Base-by-base conservation (phyloP, 2,329 filamentous ascomycete species). In the Mollisiaceae sp. region DNA sequence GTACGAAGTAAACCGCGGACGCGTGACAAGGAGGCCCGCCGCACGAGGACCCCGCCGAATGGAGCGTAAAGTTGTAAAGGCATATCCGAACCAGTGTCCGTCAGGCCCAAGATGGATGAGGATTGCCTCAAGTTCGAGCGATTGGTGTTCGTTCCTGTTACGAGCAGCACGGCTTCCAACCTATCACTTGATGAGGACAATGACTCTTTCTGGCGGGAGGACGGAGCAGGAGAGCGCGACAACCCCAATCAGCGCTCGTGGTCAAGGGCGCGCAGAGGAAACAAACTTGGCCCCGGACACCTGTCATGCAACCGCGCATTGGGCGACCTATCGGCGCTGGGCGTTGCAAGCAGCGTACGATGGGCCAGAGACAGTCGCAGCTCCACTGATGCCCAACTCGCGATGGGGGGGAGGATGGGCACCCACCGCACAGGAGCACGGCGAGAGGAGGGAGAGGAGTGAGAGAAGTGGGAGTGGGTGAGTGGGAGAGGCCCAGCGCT, bases 41-140 rank as follows among this genome's bases (percentile, higher is more conserved):
- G 50, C 50, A 18, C 27, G 12, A 54, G 50, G 50, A 32, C 50
- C 50, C 45, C 45, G 45, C 43, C n/a, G 43, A 45, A 20, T 8
- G 47, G 24, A 54, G 50, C 50, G 24, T 54, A 15, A 35, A 54
- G 50, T 24, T 24, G 24, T 54, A 15, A 35, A 54, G 50, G 50
- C 24, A 35, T 54, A 54, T 32, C 50, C 24, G 50, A 35, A 32
- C 50, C 50, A 54, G 24, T 52, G 20, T 27, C 22, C 15, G 15
- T 18, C 8, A n/a, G 15, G 18, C 9, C 22, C 5, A 32, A 6
- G 20, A 32, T 4, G 47, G 22, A 27, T 55, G 35, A 24, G 60
- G 69, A 68, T 72, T 73, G 72, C 72, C 72, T 72, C 71, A 73
- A 64, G 57, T 39, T 65, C 60, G n/a, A 59, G 66, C 69, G 72